Evolutionary conservation across 108 stramenopile genomes (phyloP).

Genomic region (Mediolabrus comicus): DNA sequence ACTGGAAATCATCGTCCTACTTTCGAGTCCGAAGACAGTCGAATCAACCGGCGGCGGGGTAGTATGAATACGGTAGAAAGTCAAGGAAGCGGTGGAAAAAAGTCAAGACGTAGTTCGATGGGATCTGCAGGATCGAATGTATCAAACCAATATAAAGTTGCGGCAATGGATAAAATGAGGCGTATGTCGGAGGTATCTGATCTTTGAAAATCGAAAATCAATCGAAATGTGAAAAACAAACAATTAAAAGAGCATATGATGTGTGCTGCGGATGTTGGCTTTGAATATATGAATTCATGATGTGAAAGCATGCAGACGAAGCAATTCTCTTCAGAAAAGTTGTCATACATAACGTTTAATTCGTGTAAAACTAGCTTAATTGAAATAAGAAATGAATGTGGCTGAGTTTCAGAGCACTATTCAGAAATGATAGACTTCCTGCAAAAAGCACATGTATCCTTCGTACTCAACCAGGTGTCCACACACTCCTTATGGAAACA

Average conservation of each 20-base stretch:
- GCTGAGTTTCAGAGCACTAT: not conserved
- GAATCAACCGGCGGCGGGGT: not conserved
- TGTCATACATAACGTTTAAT: too few relatives aligned
- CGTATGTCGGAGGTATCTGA: not conserved
- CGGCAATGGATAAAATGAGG: not conserved
- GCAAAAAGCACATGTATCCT: constrained; percentile 93
- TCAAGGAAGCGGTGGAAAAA: not conserved
- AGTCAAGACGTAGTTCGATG: not conserved
- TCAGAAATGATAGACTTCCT: constrained; percentile 56
- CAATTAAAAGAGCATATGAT: not conserved
- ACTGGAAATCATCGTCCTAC: too few relatives aligned
- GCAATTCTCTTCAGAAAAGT: too few relatives aligned
- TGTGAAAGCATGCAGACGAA: too few relatives aligned
- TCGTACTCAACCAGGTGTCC: constrained; percentile 81
- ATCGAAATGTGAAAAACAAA: not conserved
- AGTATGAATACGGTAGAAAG: not conserved
- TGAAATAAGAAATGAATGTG: not conserved
- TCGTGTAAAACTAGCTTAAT: too few relatives aligned
- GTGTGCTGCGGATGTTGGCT: too few relatives aligned
- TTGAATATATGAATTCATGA: too few relatives aligned
- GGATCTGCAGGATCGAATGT: not conserved
- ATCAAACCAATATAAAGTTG: not conserved
- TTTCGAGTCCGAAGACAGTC: too few relatives aligned
- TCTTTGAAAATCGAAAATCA: too few relatives aligned
- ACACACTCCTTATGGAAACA: constrained; percentile 89